A percentile compares a stretch with the other conserved stretches of the same genome.
These are phyloP conservation scores for Pyrus bretschneideri DNA, from an alignment of 306 rosid species.

Conservation along the genomic window DNA sequence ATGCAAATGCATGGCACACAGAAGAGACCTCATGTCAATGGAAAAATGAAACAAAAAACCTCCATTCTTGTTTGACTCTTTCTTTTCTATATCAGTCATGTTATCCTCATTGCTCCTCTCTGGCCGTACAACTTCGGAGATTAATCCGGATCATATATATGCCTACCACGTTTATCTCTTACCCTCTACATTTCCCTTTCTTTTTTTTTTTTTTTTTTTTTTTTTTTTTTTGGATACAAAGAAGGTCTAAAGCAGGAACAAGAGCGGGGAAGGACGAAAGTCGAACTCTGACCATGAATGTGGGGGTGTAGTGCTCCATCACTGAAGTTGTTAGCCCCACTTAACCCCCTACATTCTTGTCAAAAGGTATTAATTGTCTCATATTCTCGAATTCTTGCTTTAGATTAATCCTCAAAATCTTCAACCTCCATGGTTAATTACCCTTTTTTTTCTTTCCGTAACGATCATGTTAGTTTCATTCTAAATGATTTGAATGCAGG, in stretches of 20 bases:
- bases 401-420: background rate
- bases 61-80: no score
- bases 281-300: constrained; percentile 1
- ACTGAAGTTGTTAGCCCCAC: constrained; percentile 6
- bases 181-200: background rate
- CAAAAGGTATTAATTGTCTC: constrained; percentile 11
- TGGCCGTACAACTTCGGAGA: constrained; percentile 5
- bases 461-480: background rate
- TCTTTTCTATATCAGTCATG: no score
- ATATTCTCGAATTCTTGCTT: background rate
- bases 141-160: constrained; percentile 19
- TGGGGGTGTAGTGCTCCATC: constrained; percentile 13
- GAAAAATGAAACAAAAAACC: background rate
- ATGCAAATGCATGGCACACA: background rate
- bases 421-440: background rate
- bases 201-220: background rate
- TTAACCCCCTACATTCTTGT: constrained; percentile 19
- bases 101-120: background rate
- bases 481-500: background rate
- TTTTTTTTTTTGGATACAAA: background rate
- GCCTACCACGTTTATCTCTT: background rate
- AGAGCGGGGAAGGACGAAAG: constrained; percentile 2
- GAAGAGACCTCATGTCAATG: constrained; percentile 12
- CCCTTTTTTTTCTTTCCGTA: no score
- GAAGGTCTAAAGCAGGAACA: background rate